These are phyloP conservation scores for Aspergillus sp. DNA, from an alignment of 2,329 filamentous ascomycete species.

Conservation along the genomic window DNA sequence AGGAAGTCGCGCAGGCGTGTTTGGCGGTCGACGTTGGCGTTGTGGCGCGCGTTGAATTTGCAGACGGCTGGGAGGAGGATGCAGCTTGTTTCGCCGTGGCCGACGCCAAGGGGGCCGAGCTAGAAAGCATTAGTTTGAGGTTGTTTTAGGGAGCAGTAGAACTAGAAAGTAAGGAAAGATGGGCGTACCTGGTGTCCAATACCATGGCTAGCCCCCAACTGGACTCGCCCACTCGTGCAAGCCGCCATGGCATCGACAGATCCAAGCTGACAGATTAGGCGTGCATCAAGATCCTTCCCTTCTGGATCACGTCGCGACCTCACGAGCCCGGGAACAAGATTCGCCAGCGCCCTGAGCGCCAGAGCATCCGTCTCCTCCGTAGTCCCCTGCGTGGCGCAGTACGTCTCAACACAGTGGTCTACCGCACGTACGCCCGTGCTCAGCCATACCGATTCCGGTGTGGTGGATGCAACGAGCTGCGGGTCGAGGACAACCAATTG, in stretches of 20 bases:
- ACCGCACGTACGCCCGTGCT: slow-evolving; percentile 61
- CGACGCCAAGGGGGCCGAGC: slow-evolving; percentile 60
- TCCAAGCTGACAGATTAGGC: slow-evolving; percentile 56
- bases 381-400: slow-evolving; percentile 48
- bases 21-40: slow-evolving; percentile 51
- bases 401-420: slow-evolving; percentile 63
- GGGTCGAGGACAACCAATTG: slow-evolving; percentile 63
- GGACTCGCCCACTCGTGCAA: slow-evolving; percentile 41
- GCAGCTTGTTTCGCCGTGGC: slow-evolving; percentile 65
- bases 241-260: slow-evolving; percentile 59
- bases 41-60: slow-evolving; percentile 56
- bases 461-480: slow-evolving; percentile 58
- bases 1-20: slow-evolving; percentile 46
- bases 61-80: slow-evolving; percentile 60
- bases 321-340: slow-evolving; percentile 51
- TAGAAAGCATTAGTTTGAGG: slow-evolving; percentile 21
- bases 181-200: slow-evolving; percentile 56
- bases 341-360: slow-evolving; percentile 45
- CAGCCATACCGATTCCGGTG: slow-evolving; percentile 49
- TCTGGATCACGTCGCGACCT: slow-evolving; percentile 40
- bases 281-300: slow-evolving; percentile 45
- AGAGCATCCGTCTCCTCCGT: slow-evolving; percentile 42
- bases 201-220: slow-evolving; percentile 57
- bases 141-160: not conserved
- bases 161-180: not conserved